Evolutionary conservation across 345 rosid genomes (phyloP), one percentile per base, ranked within the genome.

Genomic region (Salix arbutifolia): DNA sequence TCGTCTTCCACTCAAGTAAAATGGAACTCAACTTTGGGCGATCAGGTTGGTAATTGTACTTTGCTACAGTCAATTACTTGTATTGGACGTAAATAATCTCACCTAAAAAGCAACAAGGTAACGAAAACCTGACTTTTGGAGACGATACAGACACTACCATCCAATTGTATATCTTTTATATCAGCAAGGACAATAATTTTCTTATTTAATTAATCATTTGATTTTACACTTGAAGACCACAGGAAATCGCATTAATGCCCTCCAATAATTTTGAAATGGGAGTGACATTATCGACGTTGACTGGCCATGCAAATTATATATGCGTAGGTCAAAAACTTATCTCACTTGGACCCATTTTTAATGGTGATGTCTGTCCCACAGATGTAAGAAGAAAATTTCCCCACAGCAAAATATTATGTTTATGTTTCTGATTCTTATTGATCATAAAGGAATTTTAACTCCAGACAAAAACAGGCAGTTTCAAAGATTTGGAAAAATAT

Each of bases 81-180:
- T 60, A 74, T 62, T 75, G 76, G 13, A 71, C 74, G 74, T 13
- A 56, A 71, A 56, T n/a, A 13, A 53, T 71, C 58, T 48, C 77
- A 84, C 83, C 83, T 71, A 77, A 84, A 48, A 2, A 7, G 60
- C 14, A 35, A 72, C 52, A 70, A 73, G 76, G 74, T 60, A 76
- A 61, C 84, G 65, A 78, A 78, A 44, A 69, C 64, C 69, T 30
- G 73, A 76, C 77, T 76, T 78, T 77, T 62, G 8, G 35, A 44
- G 37, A 77, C 65, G 46, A 76, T 37, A n/a, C 78, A 64, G 12
- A n/a, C 13, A 62, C 42, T 26, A 65, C 21, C 37, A 28, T 62
- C 74, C 76, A 76, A 65, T 44, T n/a, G 13, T 46, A 3, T 21
- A 53, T 74, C 40, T 38, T 38, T 69, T 33, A 70, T 33, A 10